Evolutionary conservation across 129 eudicot species (phyloP).

Genomic region (Flaveria sonorensis): DNA sequence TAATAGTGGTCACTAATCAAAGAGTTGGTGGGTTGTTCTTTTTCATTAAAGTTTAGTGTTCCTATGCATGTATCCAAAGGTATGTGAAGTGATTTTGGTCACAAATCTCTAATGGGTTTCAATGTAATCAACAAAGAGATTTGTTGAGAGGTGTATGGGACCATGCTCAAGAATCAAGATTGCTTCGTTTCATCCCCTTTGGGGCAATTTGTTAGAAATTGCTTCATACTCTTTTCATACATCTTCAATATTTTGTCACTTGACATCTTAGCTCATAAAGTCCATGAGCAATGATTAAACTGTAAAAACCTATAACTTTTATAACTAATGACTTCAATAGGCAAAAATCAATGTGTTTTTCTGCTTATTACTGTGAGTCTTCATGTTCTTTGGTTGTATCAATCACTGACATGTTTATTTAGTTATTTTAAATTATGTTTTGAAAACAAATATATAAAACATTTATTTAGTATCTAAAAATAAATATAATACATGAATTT

Average conservation of each 20-base stretch:
- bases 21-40: slow-evolving; percentile 55
- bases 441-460: background rate
- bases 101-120: slow-evolving; percentile 39
- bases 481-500: background rate
- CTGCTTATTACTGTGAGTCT: background rate
- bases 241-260: background rate
- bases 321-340: background rate
- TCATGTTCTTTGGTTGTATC: background rate
- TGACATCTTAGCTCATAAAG: slow-evolving; percentile 4
- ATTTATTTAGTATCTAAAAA: background rate
- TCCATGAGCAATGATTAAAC: background rate
- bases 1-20: slow-evolving; percentile 38
- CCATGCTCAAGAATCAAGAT: slow-evolving; percentile 29
- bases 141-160: slow-evolving; percentile 33
- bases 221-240: background rate
- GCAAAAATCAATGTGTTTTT: background rate
- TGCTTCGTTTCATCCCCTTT: slow-evolving; percentile 35
- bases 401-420: background rate
- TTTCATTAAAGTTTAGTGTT: slow-evolving; percentile 47
- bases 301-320: background rate
- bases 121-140: slow-evolving; percentile 44
- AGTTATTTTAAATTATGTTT: background rate
- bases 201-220: background rate
- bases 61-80: slow-evolving; percentile 45
- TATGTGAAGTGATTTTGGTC: slow-evolving; percentile 45